These are phyloP conservation scores for Carex pumila DNA, from an alignment of 176 grass and related monocot species.

Conservation along the genomic window DNA sequence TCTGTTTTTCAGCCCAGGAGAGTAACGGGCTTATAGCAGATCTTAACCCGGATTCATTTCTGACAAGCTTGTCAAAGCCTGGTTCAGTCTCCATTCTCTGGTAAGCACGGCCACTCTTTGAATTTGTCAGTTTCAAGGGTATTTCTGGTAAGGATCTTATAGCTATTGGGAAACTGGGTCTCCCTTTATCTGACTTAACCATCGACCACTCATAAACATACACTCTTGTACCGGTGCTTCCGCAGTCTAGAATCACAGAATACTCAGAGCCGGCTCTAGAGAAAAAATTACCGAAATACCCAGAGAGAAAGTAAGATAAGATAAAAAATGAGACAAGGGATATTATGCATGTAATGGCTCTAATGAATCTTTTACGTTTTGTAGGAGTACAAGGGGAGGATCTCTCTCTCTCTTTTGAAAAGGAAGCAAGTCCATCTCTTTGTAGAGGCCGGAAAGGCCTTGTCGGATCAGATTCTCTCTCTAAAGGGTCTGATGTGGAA, in stretches of 20 bases:
- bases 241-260: constrained; percentile 97
- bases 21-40: constrained; percentile 80
- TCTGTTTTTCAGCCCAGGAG: constrained; percentile 79
- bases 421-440: constrained; percentile 59
- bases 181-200: constrained; percentile 44
- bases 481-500: constrained; percentile 48
- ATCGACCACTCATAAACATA: constrained; percentile 87
- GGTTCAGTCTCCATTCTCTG: constrained; percentile 96
- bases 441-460: constrained; percentile 58
- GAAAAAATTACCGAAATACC: constrained; percentile 59
- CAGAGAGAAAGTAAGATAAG: constrained; percentile 52
- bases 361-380: constrained; percentile 67
- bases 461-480: constrained; percentile 41
- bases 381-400: constrained; percentile 67
- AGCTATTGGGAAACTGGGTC: constrained; percentile 56
- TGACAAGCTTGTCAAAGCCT: constrained; percentile 88
- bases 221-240: constrained; percentile 89
- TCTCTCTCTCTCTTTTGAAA: constrained; percentile 94
- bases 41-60: constrained; percentile 70
- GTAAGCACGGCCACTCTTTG: constrained; percentile 70
- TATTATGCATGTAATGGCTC: constrained; percentile 36
- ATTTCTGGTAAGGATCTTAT: constrained; percentile 67
- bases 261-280: constrained; percentile 72
- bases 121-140: constrained; percentile 46
- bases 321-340: constrained; percentile 38